A percentile compares a stretch with the other conserved stretches of the same genome.
phyloP scores from a whole-genome alignment of 2,329 filamentous ascomycete genomes.

The Fusarium chlamydosporum region DNA sequence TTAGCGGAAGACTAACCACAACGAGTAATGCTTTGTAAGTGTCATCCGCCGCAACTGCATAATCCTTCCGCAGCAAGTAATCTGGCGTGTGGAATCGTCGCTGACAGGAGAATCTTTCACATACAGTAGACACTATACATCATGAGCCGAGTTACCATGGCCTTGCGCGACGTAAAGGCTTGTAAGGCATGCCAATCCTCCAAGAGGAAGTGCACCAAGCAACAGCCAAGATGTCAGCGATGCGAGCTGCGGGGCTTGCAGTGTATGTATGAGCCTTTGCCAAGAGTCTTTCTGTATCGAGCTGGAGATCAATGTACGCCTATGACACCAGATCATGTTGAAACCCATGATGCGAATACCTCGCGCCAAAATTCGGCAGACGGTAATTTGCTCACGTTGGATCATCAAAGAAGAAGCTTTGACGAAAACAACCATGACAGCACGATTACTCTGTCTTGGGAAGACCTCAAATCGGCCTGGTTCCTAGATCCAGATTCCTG shows the following conservation, averaged over 20 bases:
- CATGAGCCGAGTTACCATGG: neutral
- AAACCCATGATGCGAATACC: no score
- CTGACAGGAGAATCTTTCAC: neutral
- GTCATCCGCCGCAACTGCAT: neutral
- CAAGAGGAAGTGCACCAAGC: slow-evolving; percentile 43
- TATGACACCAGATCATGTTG: no score
- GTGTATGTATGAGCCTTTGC: slow-evolving; percentile 43
- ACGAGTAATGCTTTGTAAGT: neutral
- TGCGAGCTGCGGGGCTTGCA: slow-evolving; percentile 33
- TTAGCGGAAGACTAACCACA: neutral
- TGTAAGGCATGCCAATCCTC: slow-evolving; percentile 35
- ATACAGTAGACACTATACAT: neutral
- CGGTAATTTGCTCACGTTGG: neutral
- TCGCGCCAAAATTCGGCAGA: neutral
- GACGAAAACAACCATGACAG: neutral
- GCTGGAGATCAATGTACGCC: neutral
- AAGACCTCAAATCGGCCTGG: slow-evolving; percentile 36
- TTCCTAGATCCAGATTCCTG: slow-evolving; percentile 29
- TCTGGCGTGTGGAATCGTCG: neutral
- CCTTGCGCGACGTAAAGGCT: slow-evolving; percentile 12
- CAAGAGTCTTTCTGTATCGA: slow-evolving; percentile 25
- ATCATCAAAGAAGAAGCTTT: neutral
- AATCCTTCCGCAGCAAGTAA: neutral
- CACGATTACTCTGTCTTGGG: slow-evolving; percentile 6
- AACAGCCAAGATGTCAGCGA: slow-evolving; percentile 37